phyloP scores from a whole-genome alignment of 768 basidiomycete genomes.

The Arthromyces matolae region DNA sequence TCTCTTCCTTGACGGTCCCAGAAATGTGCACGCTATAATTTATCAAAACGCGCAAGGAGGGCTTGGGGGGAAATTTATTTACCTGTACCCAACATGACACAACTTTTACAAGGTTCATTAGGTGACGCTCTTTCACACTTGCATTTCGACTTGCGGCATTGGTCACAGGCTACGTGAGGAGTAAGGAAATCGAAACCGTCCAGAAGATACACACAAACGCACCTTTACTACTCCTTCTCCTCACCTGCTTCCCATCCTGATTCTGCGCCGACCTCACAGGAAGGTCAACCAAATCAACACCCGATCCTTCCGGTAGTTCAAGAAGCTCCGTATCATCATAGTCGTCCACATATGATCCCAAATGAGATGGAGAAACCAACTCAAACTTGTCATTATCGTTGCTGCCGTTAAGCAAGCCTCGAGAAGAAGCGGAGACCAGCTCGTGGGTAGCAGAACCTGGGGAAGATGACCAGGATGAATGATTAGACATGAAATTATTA shows the following conservation, averaged over 20 bases:
- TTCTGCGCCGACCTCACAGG: constrained; percentile 25
- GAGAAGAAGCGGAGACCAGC: constrained; percentile 12
- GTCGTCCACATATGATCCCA: constrained; percentile 53
- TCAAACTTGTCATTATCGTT: constrained; percentile 16
- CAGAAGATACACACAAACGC: too few relatives aligned
- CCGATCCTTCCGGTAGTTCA: constrained; percentile 35
- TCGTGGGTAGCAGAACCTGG: constrained; percentile 20
- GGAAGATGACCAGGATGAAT: constrained; percentile 27
- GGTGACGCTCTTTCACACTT: constrained; percentile 72
- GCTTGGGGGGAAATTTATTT: constrained; percentile 21
- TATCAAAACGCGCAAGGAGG: constrained; percentile 3
- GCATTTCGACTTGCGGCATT: constrained; percentile 87
- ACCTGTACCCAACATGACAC: constrained; percentile 71
- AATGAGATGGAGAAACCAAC: constrained; percentile 16
- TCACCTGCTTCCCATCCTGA: constrained; percentile 39
- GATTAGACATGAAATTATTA: constrained; percentile 21
- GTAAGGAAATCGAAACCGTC: too few relatives aligned
- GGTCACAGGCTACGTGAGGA: constrained; percentile 69
- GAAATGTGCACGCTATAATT: constrained; percentile 65
- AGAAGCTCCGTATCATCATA: constrained; percentile 62
- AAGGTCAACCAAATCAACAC: constrained; percentile 17
- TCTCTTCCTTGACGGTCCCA: constrained; percentile 77
- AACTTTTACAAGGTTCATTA: constrained; percentile 71
- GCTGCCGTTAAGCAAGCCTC: constrained; percentile 16
- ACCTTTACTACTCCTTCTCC: constrained; percentile 79